These are phyloP conservation scores for Tuber melanosporum DNA, from an alignment of 495 filamentous ascomycete genomes.

Conservation along the genomic window DNA sequence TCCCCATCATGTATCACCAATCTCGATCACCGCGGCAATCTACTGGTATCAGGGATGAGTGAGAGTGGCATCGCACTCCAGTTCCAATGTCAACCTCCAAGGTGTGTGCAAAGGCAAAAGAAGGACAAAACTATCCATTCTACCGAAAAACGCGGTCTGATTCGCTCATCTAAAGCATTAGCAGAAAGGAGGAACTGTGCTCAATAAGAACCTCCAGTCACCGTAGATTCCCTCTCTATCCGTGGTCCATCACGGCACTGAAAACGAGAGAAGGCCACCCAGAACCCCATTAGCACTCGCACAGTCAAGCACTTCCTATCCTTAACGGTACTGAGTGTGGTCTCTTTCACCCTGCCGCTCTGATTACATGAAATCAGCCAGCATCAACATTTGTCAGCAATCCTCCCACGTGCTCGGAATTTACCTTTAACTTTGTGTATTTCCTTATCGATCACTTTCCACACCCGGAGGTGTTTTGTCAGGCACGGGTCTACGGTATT, in stretches of 20 bases:
- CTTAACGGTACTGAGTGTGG: background rate
- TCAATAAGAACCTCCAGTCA: background rate
- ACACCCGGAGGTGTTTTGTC: background rate
- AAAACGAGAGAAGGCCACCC: background rate
- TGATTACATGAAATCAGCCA: background rate
- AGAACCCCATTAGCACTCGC: background rate
- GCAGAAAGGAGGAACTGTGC: background rate
- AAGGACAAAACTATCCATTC: background rate
- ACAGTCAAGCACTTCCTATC: background rate
- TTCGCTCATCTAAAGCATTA: background rate
- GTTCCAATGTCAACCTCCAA: background rate
- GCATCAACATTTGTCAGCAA: background rate
- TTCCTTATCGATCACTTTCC: background rate
- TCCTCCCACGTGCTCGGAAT: background rate
- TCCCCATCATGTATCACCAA: background rate
- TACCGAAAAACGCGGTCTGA: background rate
- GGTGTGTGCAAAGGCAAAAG: background rate
- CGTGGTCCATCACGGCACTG: background rate
- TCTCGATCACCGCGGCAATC: background rate
- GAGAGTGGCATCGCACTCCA: background rate
- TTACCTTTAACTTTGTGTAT: background rate
- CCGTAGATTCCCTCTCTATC: background rate
- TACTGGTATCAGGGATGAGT: background rate
- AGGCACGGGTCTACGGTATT: background rate
- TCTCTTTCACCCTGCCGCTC: background rate